Evolutionary conservation across 129 eudicot genomes (phyloP), one percentile per base, ranked within the genome.

Genomic region (Flaveria brownii): DNA sequence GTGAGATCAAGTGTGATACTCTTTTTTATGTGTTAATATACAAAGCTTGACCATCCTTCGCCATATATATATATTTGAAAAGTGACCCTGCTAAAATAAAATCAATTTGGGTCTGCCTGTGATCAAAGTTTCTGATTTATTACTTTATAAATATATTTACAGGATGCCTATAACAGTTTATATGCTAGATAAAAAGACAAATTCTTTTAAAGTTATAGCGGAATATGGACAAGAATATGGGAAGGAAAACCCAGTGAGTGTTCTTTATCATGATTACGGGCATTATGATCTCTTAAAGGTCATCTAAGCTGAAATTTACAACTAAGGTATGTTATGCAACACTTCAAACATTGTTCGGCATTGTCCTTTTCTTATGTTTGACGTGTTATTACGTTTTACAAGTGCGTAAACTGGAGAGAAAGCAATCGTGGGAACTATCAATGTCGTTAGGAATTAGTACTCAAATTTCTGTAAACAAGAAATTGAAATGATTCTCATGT

Each of bases 161-260:
- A 90, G 98, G 95, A 68, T 84, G 28, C 96, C 98, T 30, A 92
- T 92, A 47, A 81, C 85, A 20, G 94, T 88, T 57, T 82, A 83
- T 80, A 90, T 92, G 96, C 43, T 72, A 72, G 92, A 92, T 73
- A 85, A 78, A 63, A 92, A 79, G 78, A 83, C 88, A 9, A 68
- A 70, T 66, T 77, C 76, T 79, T 72, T 88, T 15, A 86, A 84
- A 80, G 55, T 74, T 46, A 85, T 92, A 81, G 96, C 96, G 9
- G 88, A 93, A 76, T 93, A 93, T 78, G 98, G 98, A 54, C 91
- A 88, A 73, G 90, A 86, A 39, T 93, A 88, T 42, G 92, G 92
- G 46, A 85, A 67, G 46, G 92, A 90, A 71, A 86, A 80, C 73
- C 94, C 98, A 0, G 59, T 93, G 57, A 77, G 81, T 30, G 90